A percentile compares a stretch with the other conserved stretches of the same genome.
Conservation (phyloP, 192 early-diverging fungal species). For the Backusella mclennaniae region DNA sequence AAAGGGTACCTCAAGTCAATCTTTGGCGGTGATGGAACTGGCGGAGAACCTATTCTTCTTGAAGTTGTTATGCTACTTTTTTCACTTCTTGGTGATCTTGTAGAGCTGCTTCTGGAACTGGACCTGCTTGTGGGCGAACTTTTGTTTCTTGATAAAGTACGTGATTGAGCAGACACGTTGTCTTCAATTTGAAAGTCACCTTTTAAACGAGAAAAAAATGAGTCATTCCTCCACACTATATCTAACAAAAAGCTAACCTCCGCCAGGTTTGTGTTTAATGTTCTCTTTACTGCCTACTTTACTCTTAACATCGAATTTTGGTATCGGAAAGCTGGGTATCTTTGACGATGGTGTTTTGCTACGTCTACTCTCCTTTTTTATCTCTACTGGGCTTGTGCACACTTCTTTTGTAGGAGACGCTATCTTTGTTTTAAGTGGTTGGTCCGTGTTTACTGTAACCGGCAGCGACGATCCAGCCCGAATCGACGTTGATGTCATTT, state of each 20-base stretch:
- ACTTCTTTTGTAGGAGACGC: neutral
- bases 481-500: conserved; percentile 6
- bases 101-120: neutral
- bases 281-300: conserved; percentile 9
- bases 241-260: conserved; percentile 2
- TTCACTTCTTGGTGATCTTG: neutral
- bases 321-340: neutral
- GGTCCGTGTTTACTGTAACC: neutral
- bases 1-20: neutral
- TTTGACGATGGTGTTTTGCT: neutral
- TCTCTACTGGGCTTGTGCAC: neutral
- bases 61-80: neutral
- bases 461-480: neutral
- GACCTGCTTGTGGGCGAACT: neutral
- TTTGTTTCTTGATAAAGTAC: neutral
- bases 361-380: neutral
- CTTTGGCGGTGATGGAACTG: neutral
- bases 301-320: neutral
- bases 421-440: neutral
- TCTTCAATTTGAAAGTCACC: neutral
- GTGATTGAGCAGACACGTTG: neutral
- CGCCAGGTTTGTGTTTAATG: conserved; percentile 16
- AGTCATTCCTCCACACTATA: no score
- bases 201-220: neutral
- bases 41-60: neutral